Conservation (phyloP, 176 grass and related monocot genomes). For the Leersia perrieri region DNA sequence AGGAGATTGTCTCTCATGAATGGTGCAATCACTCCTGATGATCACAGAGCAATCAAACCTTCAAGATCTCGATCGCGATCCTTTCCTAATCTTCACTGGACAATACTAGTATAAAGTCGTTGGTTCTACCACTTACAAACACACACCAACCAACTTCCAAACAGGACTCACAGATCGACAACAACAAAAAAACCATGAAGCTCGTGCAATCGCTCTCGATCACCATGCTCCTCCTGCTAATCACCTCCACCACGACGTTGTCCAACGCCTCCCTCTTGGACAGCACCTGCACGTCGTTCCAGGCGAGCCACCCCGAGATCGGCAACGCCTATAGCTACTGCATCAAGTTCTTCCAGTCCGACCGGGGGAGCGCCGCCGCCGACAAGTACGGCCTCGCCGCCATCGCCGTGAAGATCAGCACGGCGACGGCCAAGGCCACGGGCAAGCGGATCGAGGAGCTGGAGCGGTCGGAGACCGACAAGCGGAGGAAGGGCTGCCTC, state of each 20-base stretch:
- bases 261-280: constrained; percentile 31
- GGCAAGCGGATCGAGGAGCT: constrained; percentile 32
- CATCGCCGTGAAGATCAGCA: constrained; percentile 34
- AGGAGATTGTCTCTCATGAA: background rate
- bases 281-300: constrained; percentile 54
- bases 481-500: constrained; percentile 8
- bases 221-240: background rate
- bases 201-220: constrained; percentile 8
- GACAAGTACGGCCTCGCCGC: constrained; percentile 52
- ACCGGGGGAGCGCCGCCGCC: constrained; percentile 6
- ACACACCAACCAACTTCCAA: background rate
- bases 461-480: constrained; percentile 28
- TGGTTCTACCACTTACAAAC: background rate
- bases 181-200: background rate
- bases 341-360: constrained; percentile 45
- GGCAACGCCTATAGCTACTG: constrained; percentile 58
- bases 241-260: background rate
- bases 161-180: background rate
- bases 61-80: too few species aligned
- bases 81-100: background rate
- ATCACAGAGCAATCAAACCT: background rate
- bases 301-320: background rate
- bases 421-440: background rate
- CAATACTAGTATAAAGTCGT: background rate
- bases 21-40: background rate